These are phyloP conservation scores for Fusarium tuaranense DNA, from an alignment of 2,329 filamentous ascomycete species.

Conservation along the genomic window DNA sequence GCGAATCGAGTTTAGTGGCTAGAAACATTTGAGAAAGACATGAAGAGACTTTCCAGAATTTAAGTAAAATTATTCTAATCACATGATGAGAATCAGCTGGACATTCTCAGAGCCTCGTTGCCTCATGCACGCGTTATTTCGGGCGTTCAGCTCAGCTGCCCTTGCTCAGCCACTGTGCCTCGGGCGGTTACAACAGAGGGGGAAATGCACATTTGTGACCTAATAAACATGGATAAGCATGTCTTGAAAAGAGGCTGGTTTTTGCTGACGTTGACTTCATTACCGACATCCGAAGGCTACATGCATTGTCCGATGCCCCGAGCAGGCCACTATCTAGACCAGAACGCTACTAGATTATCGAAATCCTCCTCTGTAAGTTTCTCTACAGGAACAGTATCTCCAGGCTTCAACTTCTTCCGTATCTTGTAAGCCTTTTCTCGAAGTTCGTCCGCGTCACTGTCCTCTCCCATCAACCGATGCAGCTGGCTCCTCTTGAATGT, in stretches of 20 bases:
- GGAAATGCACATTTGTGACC: not conserved
- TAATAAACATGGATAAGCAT: not conserved
- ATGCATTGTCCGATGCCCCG: not conserved
- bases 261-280: not conserved
- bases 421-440: not conserved
- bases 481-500: not conserved
- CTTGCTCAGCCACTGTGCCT: not conserved
- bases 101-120: not conserved
- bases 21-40: not conserved
- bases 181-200: not conserved
- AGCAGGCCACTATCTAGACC: not conserved
- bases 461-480: not conserved
- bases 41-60: not conserved
- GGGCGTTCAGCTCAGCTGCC: not conserved
- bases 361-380: not conserved
- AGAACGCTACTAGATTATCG: not conserved
- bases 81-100: not conserved
- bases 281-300: not conserved
- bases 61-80: not conserved
- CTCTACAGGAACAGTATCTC: not conserved
- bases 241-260: not conserved
- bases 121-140: not conserved
- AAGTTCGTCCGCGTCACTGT: not conserved
- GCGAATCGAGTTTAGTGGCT: not conserved
- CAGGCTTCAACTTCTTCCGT: not conserved